Evolutionary conservation across 306 rosid genomes (phyloP).

Genomic region (Rosa chinensis): DNA sequence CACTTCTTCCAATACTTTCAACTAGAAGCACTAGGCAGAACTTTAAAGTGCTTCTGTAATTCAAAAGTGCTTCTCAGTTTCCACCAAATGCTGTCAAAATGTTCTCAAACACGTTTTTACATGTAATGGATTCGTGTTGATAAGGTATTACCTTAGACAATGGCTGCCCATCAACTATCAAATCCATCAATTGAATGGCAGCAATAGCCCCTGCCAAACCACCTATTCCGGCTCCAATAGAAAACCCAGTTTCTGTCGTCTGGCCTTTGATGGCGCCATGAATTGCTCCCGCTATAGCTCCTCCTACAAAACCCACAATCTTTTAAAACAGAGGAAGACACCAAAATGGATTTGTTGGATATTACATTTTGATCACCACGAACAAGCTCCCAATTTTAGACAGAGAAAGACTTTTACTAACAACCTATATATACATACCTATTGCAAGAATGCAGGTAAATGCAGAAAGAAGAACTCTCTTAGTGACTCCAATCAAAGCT

Average conservation of each 20-base stretch:
- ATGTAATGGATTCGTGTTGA: neutral
- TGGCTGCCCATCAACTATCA: constrained; percentile 23
- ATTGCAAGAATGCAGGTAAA: constrained; percentile 36
- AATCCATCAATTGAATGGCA: constrained; percentile 40
- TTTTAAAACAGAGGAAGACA: neutral
- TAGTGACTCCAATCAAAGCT: constrained; percentile 2
- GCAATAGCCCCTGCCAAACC: constrained; percentile 42
- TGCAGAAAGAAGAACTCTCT: constrained; percentile 20
- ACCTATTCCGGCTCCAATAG: constrained; percentile 33
- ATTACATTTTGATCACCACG: neutral
- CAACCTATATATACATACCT: constrained; percentile 26
- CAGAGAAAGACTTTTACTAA: neutral
- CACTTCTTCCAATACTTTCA: neutral
- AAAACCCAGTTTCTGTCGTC: constrained; percentile 44
- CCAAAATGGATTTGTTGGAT: neutral
- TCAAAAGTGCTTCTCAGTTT: neutral
- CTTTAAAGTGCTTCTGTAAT: neutral
- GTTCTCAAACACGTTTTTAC: neutral
- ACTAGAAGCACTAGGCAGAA: neutral
- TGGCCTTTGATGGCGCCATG: constrained; percentile 55
- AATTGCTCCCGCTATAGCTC: constrained; percentile 37
- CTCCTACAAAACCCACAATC: constrained; percentile 31
- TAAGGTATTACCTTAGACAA: constrained; percentile 28
- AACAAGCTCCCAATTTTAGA: neutral
- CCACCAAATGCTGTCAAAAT: neutral